Evolutionary conservation across 202 grass and related monocot species (phyloP).

Genomic region (Setaria italica): DNA sequence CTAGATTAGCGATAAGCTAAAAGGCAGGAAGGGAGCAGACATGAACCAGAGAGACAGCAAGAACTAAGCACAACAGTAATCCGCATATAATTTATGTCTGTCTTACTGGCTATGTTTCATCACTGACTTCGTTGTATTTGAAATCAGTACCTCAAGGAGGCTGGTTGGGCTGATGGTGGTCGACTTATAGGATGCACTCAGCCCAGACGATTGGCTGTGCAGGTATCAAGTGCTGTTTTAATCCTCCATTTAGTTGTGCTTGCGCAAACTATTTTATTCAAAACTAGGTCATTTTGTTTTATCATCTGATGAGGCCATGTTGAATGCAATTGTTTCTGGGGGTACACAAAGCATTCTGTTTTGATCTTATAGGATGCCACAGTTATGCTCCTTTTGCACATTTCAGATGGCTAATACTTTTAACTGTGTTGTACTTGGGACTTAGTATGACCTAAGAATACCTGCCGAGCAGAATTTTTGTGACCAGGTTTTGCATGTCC

Average conservation of each 20-base stretch:
- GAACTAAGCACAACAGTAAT: constrained; percentile 12
- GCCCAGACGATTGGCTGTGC: constrained; percentile 91
- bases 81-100: background rate
- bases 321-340: background rate
- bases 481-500: background rate
- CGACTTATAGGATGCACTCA: constrained; percentile 97
- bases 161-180: constrained; percentile 94
- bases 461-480: background rate
- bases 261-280: constrained; percentile 27
- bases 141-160: constrained; percentile 86
- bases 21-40: background rate
- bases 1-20: background rate
- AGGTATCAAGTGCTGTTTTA: constrained; percentile 58
- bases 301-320: background rate
- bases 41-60: background rate
- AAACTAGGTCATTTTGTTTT: constrained; percentile 15
- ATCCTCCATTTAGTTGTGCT: constrained; percentile 27
- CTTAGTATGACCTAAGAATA: background rate
- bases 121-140: constrained; percentile 38
- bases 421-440: background rate
- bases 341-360: background rate
- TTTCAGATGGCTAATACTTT: background rate
- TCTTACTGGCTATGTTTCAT: constrained; percentile 5
- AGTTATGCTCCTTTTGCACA: background rate
- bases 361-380: constrained; percentile 2